Base-by-base conservation (phyloP, 306 rosid genomes). In the Adenanthera pavonina region DNA sequence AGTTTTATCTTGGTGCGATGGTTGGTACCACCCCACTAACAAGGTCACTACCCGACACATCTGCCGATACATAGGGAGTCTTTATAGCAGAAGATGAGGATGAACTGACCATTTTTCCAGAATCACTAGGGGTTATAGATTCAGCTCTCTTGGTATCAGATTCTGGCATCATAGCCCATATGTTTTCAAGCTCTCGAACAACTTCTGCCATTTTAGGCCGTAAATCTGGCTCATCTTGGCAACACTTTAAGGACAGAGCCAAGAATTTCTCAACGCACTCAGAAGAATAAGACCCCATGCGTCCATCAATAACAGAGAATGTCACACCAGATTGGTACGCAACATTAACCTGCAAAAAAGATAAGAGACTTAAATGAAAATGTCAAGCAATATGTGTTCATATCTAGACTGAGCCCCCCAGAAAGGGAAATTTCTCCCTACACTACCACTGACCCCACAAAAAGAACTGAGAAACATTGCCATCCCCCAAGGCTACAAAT, bases 191-290 rank as follows among this genome's bases (percentile, higher is more conserved):
- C 81, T 88, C 94, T 46, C 97, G 87, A 51, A 88, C 97, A 11
- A 96, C 97, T 78, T 93, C 92, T 7, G 82, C 80, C 97, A 93
- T 93, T 65, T 92, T 93, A 46, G 98, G 98, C 49, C 99, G 64
- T 11, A 84, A 89, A 72, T 92, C 91, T n/a, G 99, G 88, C 13
- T 72, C 84, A 6, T 96, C 92, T 75, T 87, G 83, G 90, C 98
- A 93, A 71, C 97, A 96, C 83, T 79, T 91, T 15, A 96, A 84
- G 47, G 97, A 94, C 73, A 92, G 76, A 51, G 77, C 74, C 75
- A 90, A 64, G 62, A 96, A 84, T 81, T 61, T 92, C 78, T 88
- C 92, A 66, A 84, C 85, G 40, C 84, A 84, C 49, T 92, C 92
- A 12, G 88, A 75, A 38, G 97, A 89, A 65, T 86, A 93, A n/a